These are phyloP conservation scores for Cicer cuneatum DNA, from an alignment of 306 rosid genomes.

Conservation along the genomic window DNA sequence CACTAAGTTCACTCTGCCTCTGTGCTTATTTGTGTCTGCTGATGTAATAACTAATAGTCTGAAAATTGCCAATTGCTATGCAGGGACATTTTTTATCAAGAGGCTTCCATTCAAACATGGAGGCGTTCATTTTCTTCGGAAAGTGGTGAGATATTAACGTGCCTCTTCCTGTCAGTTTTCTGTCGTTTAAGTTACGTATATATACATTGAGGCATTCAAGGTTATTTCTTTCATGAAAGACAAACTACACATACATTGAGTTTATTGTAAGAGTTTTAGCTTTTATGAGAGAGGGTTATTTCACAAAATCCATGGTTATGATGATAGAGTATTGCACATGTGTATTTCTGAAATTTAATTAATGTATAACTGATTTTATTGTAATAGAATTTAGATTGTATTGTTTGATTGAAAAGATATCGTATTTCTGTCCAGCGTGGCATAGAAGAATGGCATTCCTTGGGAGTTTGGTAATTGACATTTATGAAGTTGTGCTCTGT, in stretches of 20 bases:
- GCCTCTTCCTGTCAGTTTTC: slow-evolving; percentile 18
- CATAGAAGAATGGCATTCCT: slow-evolving; percentile 2
- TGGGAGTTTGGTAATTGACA: neutral
- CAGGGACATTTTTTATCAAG: slow-evolving; percentile 57
- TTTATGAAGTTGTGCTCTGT: neutral
- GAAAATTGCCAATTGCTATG: slow-evolving; percentile 21
- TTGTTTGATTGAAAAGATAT: neutral
- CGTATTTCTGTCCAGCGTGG: slow-evolving; percentile 10
- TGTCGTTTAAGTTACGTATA: slow-evolving; percentile 18
- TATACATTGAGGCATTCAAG: neutral
- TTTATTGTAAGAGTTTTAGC: slow-evolving; percentile 15
- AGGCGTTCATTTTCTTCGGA: slow-evolving; percentile 78
- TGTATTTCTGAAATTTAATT: slow-evolving; percentile 21
- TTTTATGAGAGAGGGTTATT: neutral
- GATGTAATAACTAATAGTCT: neutral
- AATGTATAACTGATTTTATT: neutral
- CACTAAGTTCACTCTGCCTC: neutral
- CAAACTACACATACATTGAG: slow-evolving; percentile 12
- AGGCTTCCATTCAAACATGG: slow-evolving; percentile 52
- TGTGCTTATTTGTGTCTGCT: neutral
- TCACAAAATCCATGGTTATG: slow-evolving; percentile 27
- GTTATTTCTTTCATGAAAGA: slow-evolving; percentile 35
- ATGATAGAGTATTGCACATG: slow-evolving; percentile 4
- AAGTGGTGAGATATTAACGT: slow-evolving; percentile 56
- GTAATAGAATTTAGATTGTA: slow-evolving; percentile 25